Evolutionary conservation across 192 early-diverging fungal genomes (phyloP), one percentile per base, ranked within the genome.

Genomic region (Nowakowskiella sp.): DNA sequence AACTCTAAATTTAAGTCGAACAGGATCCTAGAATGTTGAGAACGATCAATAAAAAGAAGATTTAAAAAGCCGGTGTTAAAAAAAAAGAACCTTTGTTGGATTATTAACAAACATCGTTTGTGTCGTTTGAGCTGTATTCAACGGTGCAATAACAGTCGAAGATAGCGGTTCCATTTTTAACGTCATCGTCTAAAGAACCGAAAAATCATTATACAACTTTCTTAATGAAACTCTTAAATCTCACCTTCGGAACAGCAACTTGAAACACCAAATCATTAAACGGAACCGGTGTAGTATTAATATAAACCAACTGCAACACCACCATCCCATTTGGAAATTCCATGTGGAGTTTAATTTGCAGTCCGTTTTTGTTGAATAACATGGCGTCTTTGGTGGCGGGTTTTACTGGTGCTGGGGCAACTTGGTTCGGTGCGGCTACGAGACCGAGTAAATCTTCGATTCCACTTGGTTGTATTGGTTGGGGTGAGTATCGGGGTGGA

Each of bases 231-330:
- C 1, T 3, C 13, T 3, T 6, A 31, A n/a, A 6, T 4, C 50
- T 1, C 62, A 72, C 68, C 65, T 79, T 79, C 25, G 77, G 77
- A 5, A 71, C 61, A 22, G 77, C 70, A 0, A 79, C 60, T 47
- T 73, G 73, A 45, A 79, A 76, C 5, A 10, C 51, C 3, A 79
- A 54, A 31, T 64, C 31, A 9, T 66, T 68, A 32, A 79, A 76
- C 6, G 61, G 57, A 16, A 79, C 77, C 6, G 77, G 72, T 3
- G 77, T 79, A 8, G 63, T 65, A 61, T 79, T 79, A n/a, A 76
- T 69, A 39, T 76, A 79, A 2, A 61, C 55, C 27, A 65, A 65
- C 36, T 68, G 32, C 3, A 57, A 67, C 6, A 49, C 42, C 51
- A 55, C 55, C 25, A 51, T 42, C 27, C 8, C 16, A 8, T 25